phyloP scores from a whole-genome alignment of 805 yeast genomes.

The Spathaspora hagerdaliae region DNA sequence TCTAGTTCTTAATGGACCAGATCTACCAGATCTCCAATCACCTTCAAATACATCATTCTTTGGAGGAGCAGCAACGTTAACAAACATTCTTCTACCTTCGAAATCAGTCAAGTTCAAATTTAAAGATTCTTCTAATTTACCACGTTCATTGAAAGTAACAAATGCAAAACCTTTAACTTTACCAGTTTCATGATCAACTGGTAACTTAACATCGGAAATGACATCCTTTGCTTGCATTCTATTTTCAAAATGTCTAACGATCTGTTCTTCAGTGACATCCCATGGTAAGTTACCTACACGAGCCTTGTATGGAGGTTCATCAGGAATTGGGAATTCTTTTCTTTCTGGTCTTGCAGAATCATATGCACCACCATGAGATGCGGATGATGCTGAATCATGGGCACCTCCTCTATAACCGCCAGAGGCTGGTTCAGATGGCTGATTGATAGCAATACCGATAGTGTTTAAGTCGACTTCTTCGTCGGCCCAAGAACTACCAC shows the following conservation, averaged over 20 bases:
- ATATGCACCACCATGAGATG: constrained; percentile 7
- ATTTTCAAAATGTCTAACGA: constrained; percentile 59
- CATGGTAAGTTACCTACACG: constrained; percentile 81
- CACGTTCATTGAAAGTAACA: constrained; percentile 45
- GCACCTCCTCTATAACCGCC: constrained; percentile 36
- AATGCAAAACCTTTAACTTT: constrained; percentile 60
- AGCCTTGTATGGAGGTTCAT: constrained; percentile 89
- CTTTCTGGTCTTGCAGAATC: constrained; percentile 45
- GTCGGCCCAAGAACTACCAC: constrained; percentile 82
- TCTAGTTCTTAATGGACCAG: constrained; percentile 21
- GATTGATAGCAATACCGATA: constrained; percentile 39
- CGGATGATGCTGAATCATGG: neutral
- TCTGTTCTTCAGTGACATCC: constrained; percentile 65
- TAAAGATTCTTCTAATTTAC: constrained; percentile 48
- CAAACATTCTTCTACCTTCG: constrained; percentile 48
- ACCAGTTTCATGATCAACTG: constrained; percentile 61
- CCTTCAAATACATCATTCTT: constrained; percentile 38
- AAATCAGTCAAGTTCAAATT: constrained; percentile 40
- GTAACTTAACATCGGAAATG: constrained; percentile 65
- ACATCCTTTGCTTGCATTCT: constrained; percentile 47
- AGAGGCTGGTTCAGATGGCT: constrained; percentile 13
- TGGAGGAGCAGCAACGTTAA: constrained; percentile 58
- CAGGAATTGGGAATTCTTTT: constrained; percentile 82
- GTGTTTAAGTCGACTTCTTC: constrained; percentile 70
- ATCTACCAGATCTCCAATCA: constrained; percentile 42